Evolutionary conservation across 768 basidiomycete genomes (phyloP).

Genomic region (Symmetrospora coprosmae): DNA sequence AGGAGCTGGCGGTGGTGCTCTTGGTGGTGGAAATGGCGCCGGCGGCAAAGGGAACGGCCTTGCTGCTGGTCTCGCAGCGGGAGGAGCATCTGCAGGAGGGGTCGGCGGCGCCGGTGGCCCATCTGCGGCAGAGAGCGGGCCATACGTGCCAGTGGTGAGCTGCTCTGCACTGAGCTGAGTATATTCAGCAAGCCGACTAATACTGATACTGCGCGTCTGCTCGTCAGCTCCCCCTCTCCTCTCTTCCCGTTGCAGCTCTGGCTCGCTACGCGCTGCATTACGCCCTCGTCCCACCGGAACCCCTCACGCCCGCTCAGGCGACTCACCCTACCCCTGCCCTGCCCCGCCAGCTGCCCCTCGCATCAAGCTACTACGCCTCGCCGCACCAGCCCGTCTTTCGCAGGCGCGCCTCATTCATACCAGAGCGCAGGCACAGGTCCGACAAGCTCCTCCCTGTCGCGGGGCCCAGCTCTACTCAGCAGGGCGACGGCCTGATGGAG

Average conservation of each 20-base stretch:
- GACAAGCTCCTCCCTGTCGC: too few relatives aligned
- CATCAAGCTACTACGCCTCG: too few relatives aligned
- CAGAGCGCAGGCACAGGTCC: too few relatives aligned
- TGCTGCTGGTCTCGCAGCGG: neutral
- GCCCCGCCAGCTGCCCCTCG: neutral
- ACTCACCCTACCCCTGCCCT: constrained; percentile 11
- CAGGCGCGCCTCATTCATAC: too few relatives aligned
- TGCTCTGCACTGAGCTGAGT: neutral
- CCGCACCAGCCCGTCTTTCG: too few relatives aligned
- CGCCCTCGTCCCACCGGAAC: constrained; percentile 16
- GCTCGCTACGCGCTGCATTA: constrained; percentile 12
- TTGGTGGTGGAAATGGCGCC: neutral
- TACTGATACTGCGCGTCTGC: neutral
- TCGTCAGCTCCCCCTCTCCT: constrained; percentile 2
- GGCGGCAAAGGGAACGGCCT: neutral
- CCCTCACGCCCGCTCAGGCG: constrained; percentile 15
- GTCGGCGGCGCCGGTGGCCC: neutral
- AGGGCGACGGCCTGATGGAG: too few relatives aligned
- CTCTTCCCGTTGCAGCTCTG: constrained; percentile 2
- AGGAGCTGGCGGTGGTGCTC: neutral
- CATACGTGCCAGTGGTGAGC: constrained; percentile 11
- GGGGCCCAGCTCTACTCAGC: too few relatives aligned
- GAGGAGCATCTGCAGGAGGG: neutral
- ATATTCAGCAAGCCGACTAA: too few relatives aligned
- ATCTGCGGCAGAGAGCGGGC: too few relatives aligned